Evolutionary conservation across 306 rosid species (phyloP).

Genomic region (Oxytropis ochrocephala): DNA sequence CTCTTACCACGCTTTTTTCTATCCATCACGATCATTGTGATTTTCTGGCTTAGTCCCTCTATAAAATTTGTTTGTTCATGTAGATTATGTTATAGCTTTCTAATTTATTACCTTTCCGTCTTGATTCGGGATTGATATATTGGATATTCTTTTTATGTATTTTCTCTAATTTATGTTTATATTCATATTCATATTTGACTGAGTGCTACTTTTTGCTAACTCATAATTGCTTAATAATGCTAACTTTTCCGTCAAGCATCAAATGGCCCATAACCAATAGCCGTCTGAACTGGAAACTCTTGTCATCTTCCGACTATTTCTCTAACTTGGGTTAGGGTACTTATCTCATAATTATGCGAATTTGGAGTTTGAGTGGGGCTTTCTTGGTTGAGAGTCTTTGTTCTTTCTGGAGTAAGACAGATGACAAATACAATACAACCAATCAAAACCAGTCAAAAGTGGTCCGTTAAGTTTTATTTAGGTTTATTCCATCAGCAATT

Average conservation of each 20-base stretch:
- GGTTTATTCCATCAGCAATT: neutral
- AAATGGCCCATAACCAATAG: neutral
- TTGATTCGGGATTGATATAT: neutral
- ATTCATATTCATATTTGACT: neutral
- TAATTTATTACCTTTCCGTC: slow-evolving; percentile 5
- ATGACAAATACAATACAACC: neutral
- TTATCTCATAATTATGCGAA: slow-evolving; percentile 11
- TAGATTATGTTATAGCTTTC: neutral
- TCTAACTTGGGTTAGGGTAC: neutral
- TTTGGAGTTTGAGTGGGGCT: neutral
- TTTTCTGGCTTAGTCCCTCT: neutral
- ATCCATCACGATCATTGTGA: neutral
- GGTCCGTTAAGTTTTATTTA: neutral
- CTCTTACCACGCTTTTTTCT: neutral
- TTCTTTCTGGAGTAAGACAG: neutral
- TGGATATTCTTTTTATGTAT: neutral
- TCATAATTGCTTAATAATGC: neutral
- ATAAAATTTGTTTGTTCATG: slow-evolving; percentile 15
- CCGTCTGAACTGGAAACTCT: neutral
- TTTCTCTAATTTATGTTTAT: neutral
- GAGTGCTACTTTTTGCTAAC: neutral
- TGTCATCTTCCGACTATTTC: neutral
- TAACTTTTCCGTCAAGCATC: neutral
- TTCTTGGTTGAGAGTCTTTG: neutral
- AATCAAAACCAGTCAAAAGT: neutral